These are phyloP conservation scores for Hydnomerulius pinastri DNA, from an alignment of 768 basidiomycete genomes.

Conservation along the genomic window DNA sequence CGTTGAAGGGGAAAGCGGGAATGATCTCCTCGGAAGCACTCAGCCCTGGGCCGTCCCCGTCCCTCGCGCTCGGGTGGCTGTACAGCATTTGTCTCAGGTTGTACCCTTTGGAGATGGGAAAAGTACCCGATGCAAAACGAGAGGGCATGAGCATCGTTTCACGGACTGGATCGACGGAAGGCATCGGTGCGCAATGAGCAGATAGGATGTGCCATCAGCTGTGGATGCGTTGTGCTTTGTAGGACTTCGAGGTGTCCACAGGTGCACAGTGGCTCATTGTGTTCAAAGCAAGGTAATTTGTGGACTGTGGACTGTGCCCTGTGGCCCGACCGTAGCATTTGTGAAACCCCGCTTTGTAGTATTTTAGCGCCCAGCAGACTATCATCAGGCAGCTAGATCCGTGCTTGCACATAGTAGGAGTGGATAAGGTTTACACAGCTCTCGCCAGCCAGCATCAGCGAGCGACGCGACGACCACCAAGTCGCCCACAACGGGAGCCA, in stretches of 20 bases:
- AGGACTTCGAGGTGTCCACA: slow-evolving; percentile 11
- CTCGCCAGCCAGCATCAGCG: too few species aligned
- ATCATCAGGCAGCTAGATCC: too few species aligned
- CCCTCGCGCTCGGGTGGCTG: slow-evolving; percentile 14
- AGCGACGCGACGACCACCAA: too few species aligned
- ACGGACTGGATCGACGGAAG: not conserved
- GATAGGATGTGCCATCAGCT: not conserved
- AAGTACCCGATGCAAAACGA: slow-evolving; percentile 27
- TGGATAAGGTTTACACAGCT: too few species aligned
- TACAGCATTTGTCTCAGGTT: slow-evolving; percentile 29
- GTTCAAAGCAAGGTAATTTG: not conserved
- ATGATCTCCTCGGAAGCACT: slow-evolving; percentile 31
- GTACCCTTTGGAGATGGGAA: slow-evolving; percentile 28
- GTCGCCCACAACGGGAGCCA: too few species aligned
- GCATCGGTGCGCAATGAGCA: slow-evolving; percentile 7
- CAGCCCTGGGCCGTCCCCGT: not conserved
- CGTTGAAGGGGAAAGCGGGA: slow-evolving; percentile 31
- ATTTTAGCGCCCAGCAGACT: too few species aligned
- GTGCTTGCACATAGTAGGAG: too few species aligned
- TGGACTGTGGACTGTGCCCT: slow-evolving; percentile 5
- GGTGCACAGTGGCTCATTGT: slow-evolving; percentile 3
- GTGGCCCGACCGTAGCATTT: not conserved
- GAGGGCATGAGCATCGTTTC: slow-evolving; percentile 17
- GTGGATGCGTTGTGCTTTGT: slow-evolving; percentile 11
- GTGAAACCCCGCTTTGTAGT: not conserved